These are phyloP conservation scores for Tetratostichococcus sp. DNA, from an alignment of 139 green algal species.

Conservation along the genomic window DNA sequence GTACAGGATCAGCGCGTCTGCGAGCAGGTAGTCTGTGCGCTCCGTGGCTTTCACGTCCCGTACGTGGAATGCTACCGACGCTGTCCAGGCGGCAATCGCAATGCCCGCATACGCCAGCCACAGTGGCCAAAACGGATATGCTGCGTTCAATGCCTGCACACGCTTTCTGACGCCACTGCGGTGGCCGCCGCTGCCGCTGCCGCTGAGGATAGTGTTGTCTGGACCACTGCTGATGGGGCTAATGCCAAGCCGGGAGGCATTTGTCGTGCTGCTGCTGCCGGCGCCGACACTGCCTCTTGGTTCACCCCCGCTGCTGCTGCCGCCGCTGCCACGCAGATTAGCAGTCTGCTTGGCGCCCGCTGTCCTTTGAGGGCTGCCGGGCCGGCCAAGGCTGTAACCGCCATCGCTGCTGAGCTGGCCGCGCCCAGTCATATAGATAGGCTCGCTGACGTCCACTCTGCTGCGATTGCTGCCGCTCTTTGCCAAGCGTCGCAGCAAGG, in stretches of 20 bases:
- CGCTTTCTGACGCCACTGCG: too few species aligned
- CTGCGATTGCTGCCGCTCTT: neutral
- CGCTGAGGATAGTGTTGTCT: too few species aligned
- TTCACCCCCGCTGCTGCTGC: neutral
- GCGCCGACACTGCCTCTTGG: neutral
- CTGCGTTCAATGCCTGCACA: neutral
- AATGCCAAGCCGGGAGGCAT: too few species aligned
- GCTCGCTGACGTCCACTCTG: too few species aligned
- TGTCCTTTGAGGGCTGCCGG: neutral
- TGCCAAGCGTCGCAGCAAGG: neutral
- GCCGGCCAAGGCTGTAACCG: neutral
- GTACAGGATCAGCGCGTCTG: slow-evolving; percentile 34
- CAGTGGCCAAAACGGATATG: slow-evolving; percentile 43
- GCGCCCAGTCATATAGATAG: too few species aligned
- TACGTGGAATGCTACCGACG: slow-evolving; percentile 76
- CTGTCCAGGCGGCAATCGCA: slow-evolving; percentile 69
- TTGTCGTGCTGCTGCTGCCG: neutral
- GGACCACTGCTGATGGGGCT: neutral
- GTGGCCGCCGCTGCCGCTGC: too few species aligned
- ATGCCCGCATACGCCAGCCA: slow-evolving; percentile 55
- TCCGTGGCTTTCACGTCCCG: slow-evolving; percentile 61
- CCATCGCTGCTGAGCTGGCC: neutral
- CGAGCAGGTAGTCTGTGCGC: slow-evolving; percentile 64
- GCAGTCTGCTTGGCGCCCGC: neutral
- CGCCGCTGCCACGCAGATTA: neutral